A percentile compares a stretch with the other conserved stretches of the same genome.
phyloP scores from a whole-genome alignment of 2,329 filamentous ascomycete genomes.

The Trichoderma koningii region DNA sequence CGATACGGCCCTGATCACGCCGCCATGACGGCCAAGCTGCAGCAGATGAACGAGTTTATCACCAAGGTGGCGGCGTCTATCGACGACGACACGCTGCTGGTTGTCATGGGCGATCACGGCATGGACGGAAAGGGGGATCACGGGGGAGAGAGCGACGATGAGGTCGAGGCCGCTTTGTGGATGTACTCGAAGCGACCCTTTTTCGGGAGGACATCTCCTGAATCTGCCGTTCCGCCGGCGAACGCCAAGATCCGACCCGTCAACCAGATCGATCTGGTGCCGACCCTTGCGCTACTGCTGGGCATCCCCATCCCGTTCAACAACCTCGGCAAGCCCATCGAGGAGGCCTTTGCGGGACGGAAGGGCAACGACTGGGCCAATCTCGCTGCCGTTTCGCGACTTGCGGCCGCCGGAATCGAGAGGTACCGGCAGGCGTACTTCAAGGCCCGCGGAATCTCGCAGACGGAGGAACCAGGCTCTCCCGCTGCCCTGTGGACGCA shows the following conservation, averaged over 20 bases:
- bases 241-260: constrained; percentile 76
- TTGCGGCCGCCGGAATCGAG: constrained; percentile 83
- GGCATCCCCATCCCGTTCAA: constrained; percentile 96
- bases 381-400: constrained; percentile 72
- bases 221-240: constrained; percentile 59
- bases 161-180: constrained; percentile 92
- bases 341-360: constrained; percentile 82
- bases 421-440: constrained; percentile 87
- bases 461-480: constrained; percentile 51
- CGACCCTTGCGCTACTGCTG: constrained; percentile 82
- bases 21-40: constrained; percentile 87
- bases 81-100: constrained; percentile 82
- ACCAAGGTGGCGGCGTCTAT: constrained; percentile 69
- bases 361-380: constrained; percentile 73
- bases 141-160: constrained; percentile 96
- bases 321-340: constrained; percentile 88
- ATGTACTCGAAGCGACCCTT: constrained; percentile 91
- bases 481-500: constrained; percentile 51
- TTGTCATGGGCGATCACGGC: constrained; percentile 98
- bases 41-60: constrained; percentile 85
- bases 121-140: constrained; percentile 98
- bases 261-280: constrained; percentile 91
- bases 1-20: constrained; percentile 91
- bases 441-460: constrained; percentile 66
- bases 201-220: constrained; percentile 75